Evolutionary conservation across 2,329 filamentous ascomycete species (phyloP).

Genomic region (Scytalidium sp.): DNA sequence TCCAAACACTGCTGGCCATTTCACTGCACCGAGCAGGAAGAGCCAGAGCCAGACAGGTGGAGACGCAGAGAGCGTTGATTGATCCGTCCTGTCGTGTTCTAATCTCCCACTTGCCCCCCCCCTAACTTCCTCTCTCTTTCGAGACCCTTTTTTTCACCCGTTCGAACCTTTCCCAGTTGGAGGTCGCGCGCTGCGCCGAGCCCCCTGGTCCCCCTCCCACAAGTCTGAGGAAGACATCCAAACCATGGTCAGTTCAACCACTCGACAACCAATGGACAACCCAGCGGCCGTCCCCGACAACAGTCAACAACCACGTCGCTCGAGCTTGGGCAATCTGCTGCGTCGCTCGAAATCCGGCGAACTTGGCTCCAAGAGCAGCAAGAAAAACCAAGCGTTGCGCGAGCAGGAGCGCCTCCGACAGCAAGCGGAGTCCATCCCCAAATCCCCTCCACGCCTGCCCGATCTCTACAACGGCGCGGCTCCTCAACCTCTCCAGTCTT

Average conservation of each 20-base stretch:
- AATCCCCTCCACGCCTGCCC: constrained; percentile 58
- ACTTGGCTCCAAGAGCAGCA: constrained; percentile 57
- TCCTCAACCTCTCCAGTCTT: constrained; percentile 26
- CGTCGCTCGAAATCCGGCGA: constrained; percentile 68
- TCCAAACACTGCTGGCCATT: too few species aligned
- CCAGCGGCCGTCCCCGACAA: constrained; percentile 33
- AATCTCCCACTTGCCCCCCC: not conserved
- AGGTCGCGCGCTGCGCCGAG: not conserved
- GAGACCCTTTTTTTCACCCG: not conserved
- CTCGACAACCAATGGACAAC: constrained; percentile 29
- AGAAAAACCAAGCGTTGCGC: constrained; percentile 49
- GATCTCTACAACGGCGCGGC: constrained; percentile 37
- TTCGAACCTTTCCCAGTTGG: not conserved
- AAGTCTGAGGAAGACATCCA: not conserved
- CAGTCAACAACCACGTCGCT: constrained; percentile 35
- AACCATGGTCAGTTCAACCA: constrained; percentile 28
- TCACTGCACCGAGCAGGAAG: too few species aligned
- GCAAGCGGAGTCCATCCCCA: constrained; percentile 51
- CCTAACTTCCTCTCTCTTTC: not conserved
- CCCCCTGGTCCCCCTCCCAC: constrained; percentile 6
- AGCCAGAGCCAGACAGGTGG: too few species aligned
- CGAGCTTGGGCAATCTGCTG: constrained; percentile 57
- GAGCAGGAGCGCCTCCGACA: constrained; percentile 50
- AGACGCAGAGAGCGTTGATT: too few species aligned
- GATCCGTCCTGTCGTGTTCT: too few species aligned